phyloP scores from a whole-genome alignment of 306 rosid species.

The Vigna radiata region DNA sequence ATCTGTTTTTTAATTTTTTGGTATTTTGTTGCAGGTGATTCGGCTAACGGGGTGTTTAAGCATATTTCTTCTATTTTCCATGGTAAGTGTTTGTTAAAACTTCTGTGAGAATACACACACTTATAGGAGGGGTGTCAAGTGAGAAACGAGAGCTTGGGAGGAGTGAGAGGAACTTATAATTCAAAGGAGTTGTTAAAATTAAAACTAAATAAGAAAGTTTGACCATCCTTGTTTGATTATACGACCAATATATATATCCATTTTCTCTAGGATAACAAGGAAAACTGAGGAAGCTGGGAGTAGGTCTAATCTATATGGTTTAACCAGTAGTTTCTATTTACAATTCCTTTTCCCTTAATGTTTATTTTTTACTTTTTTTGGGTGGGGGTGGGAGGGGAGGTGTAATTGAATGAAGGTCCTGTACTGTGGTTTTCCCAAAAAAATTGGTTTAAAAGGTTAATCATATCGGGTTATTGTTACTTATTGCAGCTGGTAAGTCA shows the following conservation, averaged over 20 bases:
- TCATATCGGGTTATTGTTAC: slow-evolving; percentile 33
- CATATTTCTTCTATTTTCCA: slow-evolving; percentile 54
- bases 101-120: slow-evolving; percentile 21
- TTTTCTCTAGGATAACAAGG: slow-evolving; percentile 25
- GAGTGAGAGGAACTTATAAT: background rate
- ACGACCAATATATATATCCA: background rate
- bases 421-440: background rate
- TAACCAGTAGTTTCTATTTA: slow-evolving; percentile 4
- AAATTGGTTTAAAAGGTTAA: slow-evolving; percentile 11
- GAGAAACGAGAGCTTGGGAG: background rate
- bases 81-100: slow-evolving; percentile 61
- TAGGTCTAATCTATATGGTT: slow-evolving; percentile 10
- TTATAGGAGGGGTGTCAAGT: background rate
- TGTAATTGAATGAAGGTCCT: background rate
- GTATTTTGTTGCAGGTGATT: slow-evolving; percentile 62
- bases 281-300: slow-evolving; percentile 24
- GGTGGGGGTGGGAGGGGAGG: background rate
- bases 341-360: background rate
- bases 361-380: too few species aligned
- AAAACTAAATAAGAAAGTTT: background rate
- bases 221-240: background rate
- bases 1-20: slow-evolving; percentile 1
- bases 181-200: background rate
- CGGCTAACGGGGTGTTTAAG: slow-evolving; percentile 33
- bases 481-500: slow-evolving; percentile 50